phyloP scores from a whole-genome alignment of 2,329 filamentous ascomycete genomes.

The Penicillium aurantiogriseum region DNA sequence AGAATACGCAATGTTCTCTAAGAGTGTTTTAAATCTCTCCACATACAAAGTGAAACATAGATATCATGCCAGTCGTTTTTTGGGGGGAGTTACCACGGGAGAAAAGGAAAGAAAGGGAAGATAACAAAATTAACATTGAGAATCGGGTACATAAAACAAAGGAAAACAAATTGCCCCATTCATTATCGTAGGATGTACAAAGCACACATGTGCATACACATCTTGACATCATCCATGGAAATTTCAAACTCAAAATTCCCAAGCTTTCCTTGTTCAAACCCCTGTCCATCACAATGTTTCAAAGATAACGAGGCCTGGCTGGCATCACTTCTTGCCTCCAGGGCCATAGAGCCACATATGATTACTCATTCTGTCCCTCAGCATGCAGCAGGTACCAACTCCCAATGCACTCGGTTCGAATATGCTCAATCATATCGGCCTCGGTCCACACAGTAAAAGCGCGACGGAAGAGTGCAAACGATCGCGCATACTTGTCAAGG shows the following conservation, averaged over 20 bases:
- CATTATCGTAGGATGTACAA: no score
- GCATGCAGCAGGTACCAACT: background rate
- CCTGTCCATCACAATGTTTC: background rate
- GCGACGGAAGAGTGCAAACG: background rate
- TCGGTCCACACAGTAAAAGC: background rate
- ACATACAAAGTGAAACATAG: background rate
- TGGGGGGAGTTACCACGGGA: no score
- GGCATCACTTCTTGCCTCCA: background rate
- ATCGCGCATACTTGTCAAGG: background rate
- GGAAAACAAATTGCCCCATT: background rate
- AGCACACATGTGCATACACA: background rate
- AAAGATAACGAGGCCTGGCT: background rate
- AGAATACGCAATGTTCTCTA: background rate
- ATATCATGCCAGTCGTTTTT: background rate
- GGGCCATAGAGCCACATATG: background rate
- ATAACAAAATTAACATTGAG: background rate
- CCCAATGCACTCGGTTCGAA: background rate
- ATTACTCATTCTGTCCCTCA: background rate
- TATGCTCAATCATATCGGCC: background rate
- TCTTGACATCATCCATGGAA: background rate
- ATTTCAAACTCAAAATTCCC: background rate
- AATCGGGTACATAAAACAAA: background rate
- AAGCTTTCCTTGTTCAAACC: background rate
- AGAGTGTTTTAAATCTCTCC: background rate
- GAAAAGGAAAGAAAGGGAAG: background rate